Conservation (phyloP, 73 alveolate species). For the Breviolum minutum region DNA sequence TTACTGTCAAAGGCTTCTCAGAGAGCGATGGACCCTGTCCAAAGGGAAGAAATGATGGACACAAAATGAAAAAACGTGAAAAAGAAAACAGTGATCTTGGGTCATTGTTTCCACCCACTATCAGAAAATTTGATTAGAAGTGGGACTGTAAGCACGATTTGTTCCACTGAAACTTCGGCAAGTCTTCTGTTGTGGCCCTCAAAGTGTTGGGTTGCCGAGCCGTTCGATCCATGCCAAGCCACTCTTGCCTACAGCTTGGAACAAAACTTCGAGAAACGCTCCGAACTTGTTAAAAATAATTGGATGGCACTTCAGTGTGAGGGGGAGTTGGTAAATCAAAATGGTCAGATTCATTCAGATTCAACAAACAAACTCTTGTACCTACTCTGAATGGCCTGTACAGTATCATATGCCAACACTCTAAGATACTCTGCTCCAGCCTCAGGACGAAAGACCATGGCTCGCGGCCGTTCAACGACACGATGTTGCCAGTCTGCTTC, state of each 20-base stretch:
- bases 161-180: too few species aligned
- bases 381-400: neutral
- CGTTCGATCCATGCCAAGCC: conserved; percentile 62
- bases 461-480: conserved; percentile 68
- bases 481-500: conserved; percentile 32
- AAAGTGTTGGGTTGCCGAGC: neutral
- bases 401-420: too few species aligned
- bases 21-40: conserved; percentile 30
- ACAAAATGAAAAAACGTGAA: neutral
- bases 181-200: too few species aligned
- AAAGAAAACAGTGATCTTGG: neutral
- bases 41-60: neutral
- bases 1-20: conserved; percentile 38
- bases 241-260: conserved; percentile 4
- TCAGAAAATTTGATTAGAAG: too few species aligned
- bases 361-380: neutral
- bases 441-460: conserved; percentile 88
- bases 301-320: too few species aligned
- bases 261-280: too few species aligned
- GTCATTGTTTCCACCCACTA: too few species aligned
- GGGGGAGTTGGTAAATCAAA: too few species aligned
- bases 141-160: too few species aligned
- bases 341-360: neutral
- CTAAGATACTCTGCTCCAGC: neutral
- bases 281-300: too few species aligned